Percentiles rank a stretch among this genome's conserved stretches.
Conservation (phyloP, 306 rosid genomes). For the Acacia acuminata region DNA sequence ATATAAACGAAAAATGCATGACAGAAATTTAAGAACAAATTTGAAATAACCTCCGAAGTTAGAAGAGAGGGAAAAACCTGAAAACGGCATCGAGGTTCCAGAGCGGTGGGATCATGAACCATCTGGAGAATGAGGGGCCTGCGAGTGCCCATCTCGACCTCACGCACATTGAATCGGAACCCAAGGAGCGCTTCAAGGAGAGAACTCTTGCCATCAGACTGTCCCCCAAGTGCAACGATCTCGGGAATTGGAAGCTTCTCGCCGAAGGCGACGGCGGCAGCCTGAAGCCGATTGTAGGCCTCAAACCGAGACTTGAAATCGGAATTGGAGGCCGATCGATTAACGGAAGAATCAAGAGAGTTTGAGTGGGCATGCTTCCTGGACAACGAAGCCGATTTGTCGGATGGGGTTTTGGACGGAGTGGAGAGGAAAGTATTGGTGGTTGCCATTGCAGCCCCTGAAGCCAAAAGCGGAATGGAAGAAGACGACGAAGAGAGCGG, state of each 20-base stretch:
- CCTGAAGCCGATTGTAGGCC: slow-evolving; percentile 93
- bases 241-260: slow-evolving; percentile 94
- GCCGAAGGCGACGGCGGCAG: slow-evolving; percentile 89
- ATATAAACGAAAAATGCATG: background rate
- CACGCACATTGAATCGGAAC: slow-evolving; percentile 91
- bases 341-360: slow-evolving; percentile 33
- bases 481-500: background rate
- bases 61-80: slow-evolving; percentile 48
- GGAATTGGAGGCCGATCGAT: slow-evolving; percentile 18
- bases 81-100: slow-evolving; percentile 85
- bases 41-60: background rate
- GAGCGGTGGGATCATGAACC: slow-evolving; percentile 90
- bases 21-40: background rate
- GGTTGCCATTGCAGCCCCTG: slow-evolving; percentile 51
- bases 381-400: slow-evolving; percentile 42
- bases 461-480: background rate
- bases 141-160: slow-evolving; percentile 98
- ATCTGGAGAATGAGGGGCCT: slow-evolving; percentile 91
- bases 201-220: slow-evolving; percentile 91
- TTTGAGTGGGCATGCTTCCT: slow-evolving; percentile 30
- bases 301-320: slow-evolving; percentile 70
- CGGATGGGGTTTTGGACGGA: slow-evolving; percentile 61
- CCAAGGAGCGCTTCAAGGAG: slow-evolving; percentile 89
- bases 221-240: slow-evolving; percentile 89
- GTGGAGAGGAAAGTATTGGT: slow-evolving; percentile 37